Base-by-base conservation (phyloP, 1,139 yeast species). In the Lipomyces yarrowii region DNA sequence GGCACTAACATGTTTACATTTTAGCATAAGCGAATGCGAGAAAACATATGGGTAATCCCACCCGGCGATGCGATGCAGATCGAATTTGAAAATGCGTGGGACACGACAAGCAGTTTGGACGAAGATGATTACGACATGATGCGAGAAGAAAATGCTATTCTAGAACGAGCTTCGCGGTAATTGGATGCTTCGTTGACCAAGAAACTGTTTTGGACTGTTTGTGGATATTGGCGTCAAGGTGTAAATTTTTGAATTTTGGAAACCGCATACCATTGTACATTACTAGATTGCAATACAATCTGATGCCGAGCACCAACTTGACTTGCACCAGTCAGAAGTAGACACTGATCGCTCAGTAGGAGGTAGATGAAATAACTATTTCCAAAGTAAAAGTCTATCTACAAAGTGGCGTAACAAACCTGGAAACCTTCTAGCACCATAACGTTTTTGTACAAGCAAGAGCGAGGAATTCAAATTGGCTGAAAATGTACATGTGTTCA, bases 1-100 rank as follows among this genome's bases (percentile, higher is more conserved):
- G 23, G 26, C 4, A 37, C 60, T 59, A 37, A 60, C 57, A 21
- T 11, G 23, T 11, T n/a, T 42, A n/a, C n/a, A 37, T 13, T 13
- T 35, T 60, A 69, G 8, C 91, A 89, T 71, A 91, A 91, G 74
- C 82, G 90, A 67, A 84, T 89, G 18, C 90, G 91, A 72, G 97
- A 91, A 73, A 84, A 82, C 32, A 79, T 87, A 46, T 90, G 96
- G 96, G 84, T 86, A 15, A 86, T 89, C 0, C 82, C 82, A 37
- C 75, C 90, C 67, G 83, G 84, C 21, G 80, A 80, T 63, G 80
- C 80, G 5, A 75, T 83, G 1, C 84, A 83, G 62, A 80, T 79
- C 2, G 96, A 90, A 74, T 90, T 90, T 72, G 79, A 83, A 39
- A 77, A 79, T 48, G 79, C 85, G 58, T 90, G 92, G 90, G 81